Evolutionary conservation across 1,139 yeast genomes (phyloP).

Genomic region (Pichia sp.): DNA sequence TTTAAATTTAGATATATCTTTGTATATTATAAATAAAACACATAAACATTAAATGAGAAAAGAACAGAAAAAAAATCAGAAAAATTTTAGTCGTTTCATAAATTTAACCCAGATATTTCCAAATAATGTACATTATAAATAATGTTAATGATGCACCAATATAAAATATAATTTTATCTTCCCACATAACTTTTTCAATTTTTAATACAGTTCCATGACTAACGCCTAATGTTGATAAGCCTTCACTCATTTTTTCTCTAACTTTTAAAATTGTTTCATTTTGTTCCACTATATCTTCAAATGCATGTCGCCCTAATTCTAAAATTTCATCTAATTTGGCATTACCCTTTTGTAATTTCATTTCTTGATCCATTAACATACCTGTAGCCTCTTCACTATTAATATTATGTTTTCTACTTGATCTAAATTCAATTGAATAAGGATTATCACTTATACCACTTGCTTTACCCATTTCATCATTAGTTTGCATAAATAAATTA

Average conservation of each 20-base stretch:
- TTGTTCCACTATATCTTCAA: conserved; percentile 83
- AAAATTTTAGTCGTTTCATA: too few species aligned
- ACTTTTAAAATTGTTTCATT: conserved; percentile 62
- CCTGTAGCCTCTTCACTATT: conserved; percentile 25
- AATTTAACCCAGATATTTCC: conserved; percentile 52
- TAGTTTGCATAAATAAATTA: conserved; percentile 30
- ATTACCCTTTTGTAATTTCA: conserved; percentile 62
- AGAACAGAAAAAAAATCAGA: too few species aligned
- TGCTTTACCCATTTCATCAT: conserved; percentile 42
- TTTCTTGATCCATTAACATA: conserved; percentile 58
- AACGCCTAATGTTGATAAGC: conserved; percentile 77
- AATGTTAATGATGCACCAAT: conserved; percentile 61
- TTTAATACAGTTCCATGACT: conserved; percentile 77
- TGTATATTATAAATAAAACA: too few species aligned
- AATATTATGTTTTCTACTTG: conserved; percentile 36
- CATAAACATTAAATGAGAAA: too few species aligned
- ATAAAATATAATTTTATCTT: conserved; percentile 86
- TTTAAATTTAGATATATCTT: too few species aligned
- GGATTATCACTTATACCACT: conserved; percentile 54
- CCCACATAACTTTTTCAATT: conserved; percentile 78
- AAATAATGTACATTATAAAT: conserved; percentile 61
- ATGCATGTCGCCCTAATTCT: conserved; percentile 81
- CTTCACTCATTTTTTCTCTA: conserved; percentile 58
- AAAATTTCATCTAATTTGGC: conserved; percentile 82
- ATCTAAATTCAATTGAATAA: conserved; percentile 32